Evolutionary conservation across 345 rosid genomes (phyloP).

Genomic region (Hibiscus mutabilis): DNA sequence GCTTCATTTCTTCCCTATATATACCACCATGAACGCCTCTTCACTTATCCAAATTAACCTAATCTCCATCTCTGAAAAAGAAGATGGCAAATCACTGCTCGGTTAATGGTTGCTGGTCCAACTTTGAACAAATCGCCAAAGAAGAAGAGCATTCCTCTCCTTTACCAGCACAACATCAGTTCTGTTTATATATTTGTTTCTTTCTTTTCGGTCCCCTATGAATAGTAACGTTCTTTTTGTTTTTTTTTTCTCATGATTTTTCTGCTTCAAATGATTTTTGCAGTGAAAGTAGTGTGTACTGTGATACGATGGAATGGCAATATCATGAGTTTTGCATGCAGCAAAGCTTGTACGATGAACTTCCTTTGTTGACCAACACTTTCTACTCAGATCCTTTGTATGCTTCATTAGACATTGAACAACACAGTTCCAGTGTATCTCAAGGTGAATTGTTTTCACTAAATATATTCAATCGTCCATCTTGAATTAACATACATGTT

Average conservation of each 20-base stretch:
- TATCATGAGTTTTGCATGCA: conserved; percentile 15
- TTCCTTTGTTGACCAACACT: conserved; percentile 15
- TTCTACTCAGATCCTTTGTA: conserved; percentile 8
- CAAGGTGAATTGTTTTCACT: conserved; percentile 22
- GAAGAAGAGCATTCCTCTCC: background rate
- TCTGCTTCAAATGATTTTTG: background rate
- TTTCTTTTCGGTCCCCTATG: too few relatives aligned
- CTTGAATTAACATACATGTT: background rate
- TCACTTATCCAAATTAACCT: background rate
- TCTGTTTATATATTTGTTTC: too few relatives aligned
- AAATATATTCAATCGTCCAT: background rate
- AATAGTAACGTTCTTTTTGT: too few relatives aligned
- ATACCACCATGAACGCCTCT: background rate
- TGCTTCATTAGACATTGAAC: conserved; percentile 20
- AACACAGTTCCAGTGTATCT: background rate
- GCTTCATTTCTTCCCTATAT: background rate
- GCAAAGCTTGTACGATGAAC: conserved; percentile 15
- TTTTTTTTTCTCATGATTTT: background rate
- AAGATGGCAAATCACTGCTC: background rate
- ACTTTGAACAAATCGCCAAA: background rate
- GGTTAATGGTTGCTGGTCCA: background rate
- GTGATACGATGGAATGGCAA: conserved; percentile 19
- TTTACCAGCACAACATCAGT: background rate
- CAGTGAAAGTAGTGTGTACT: conserved; percentile 16
- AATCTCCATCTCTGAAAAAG: background rate